Evolutionary conservation across 1,139 yeast genomes (phyloP).

Genomic region (Pichia sp.): DNA sequence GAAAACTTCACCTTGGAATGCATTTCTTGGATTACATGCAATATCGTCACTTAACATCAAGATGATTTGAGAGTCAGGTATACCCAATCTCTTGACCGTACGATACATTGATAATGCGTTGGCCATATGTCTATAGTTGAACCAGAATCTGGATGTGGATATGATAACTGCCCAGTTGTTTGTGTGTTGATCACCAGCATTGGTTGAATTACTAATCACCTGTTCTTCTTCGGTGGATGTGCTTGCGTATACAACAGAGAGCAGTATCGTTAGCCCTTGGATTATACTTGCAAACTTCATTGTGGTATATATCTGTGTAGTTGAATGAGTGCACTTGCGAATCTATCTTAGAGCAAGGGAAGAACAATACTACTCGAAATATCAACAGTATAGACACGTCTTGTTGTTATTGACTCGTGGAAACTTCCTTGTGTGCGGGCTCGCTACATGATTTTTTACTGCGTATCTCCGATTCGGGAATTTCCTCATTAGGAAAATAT

Average conservation of each 20-base stretch:
- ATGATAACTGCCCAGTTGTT: constrained; percentile 96
- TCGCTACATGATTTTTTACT: too few relatives aligned
- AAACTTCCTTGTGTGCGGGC: too few relatives aligned
- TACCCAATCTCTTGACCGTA: constrained; percentile 92
- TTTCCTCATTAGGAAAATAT: too few relatives aligned
- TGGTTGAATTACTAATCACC: neutral
- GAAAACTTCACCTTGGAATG: constrained; percentile 95
- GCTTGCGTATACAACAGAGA: neutral
- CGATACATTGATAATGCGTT: constrained; percentile 92
- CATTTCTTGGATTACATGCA: constrained; percentile 94
- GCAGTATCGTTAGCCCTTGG: neutral
- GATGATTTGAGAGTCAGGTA: constrained; percentile 96
- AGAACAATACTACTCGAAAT: too few relatives aligned
- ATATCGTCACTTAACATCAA: constrained; percentile 96
- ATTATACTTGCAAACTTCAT: neutral
- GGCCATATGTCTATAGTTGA: constrained; percentile 97
- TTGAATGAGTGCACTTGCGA: too few relatives aligned
- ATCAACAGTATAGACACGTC: too few relatives aligned
- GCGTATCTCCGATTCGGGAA: too few relatives aligned
- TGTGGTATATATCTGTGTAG: neutral
- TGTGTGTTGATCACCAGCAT: constrained; percentile 48
- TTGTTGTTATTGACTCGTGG: too few relatives aligned
- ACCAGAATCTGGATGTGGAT: constrained; percentile 97
- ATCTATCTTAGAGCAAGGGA: neutral
- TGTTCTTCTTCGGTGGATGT: neutral